Base-by-base conservation (phyloP, 768 basidiomycete genomes). In the Collybia nuda region DNA sequence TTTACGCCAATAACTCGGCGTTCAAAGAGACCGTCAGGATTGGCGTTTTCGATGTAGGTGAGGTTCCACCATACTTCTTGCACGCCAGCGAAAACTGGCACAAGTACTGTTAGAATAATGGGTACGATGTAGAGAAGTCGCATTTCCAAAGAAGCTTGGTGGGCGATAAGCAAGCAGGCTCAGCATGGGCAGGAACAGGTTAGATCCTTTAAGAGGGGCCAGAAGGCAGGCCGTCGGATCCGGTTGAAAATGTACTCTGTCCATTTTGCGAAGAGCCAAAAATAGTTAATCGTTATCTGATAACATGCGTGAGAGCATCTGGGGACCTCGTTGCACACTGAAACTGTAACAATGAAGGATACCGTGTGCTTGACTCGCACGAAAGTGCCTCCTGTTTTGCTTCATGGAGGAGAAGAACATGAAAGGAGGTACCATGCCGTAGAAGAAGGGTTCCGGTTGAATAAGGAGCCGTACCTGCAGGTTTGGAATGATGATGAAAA, bases 41-140 rank as follows among this genome's bases (percentile, higher is more conserved):
- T 91, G 40, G 80, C 88, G 52, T 84, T 68, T 22, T 84, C 67
- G 47, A 91, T 85, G 53, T 91, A 95, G 43, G 92, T 88, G 67
- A 98, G 78, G 65, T 97, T 88, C 93, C 93, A 95, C 90, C 90
- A 92, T 12, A 82, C 50, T 59, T 92, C 90, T 2, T 83, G 76
- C 14, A 88, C 73, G 22, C 78, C 86, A n/a, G 84, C 88, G 14
- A 80, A 58, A n/a, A 65, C 78, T 26, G 74, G 67, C 35, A 72
- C 64, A 39, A 75, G 47, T 9, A 61, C 54, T 17, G 71, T 60
- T 17, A 74, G 56, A 35, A 68, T 51, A 52, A 35, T 38, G 70
- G 57, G 56, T 69, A 55, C 59, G 64, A 52, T 47, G 54, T 53
- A 54, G 32, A 32, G 55, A 48, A 43, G 50, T 44, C 47, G 56